Conservation (phyloP, 208 protist genomes). For the Acanthamoeba lenticulata region DNA sequence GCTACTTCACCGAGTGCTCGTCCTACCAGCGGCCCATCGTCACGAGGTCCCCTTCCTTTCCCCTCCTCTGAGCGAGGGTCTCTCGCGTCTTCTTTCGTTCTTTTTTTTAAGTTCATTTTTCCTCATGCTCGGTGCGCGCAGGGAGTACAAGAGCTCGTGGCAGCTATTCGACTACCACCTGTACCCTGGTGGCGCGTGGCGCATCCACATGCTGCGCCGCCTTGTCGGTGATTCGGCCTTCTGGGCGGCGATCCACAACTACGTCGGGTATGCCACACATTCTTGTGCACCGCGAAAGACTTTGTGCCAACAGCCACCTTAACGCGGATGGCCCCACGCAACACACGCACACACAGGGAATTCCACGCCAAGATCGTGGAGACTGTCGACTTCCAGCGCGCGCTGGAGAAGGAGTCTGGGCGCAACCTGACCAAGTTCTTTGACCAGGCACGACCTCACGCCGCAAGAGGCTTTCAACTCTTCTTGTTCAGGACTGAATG, state of each 20-base stretch:
- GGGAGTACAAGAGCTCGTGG: conserved; percentile 12
- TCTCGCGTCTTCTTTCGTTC: too few relatives aligned
- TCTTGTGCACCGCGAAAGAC: too few relatives aligned
- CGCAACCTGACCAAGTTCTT: conserved; percentile 51
- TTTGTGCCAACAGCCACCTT: too few relatives aligned
- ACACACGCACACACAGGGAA: too few relatives aligned
- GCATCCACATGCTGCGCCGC: conserved; percentile 28
- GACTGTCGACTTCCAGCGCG: conserved; percentile 32
- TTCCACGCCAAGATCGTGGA: conserved; percentile 28
- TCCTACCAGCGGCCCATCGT: conserved; percentile 44
- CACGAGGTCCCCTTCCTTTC: neutral
- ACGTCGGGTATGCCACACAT: neutral
- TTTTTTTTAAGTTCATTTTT: too few relatives aligned
- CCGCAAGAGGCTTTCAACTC: neutral
- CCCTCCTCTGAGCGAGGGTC: neutral
- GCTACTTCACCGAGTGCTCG: conserved; percentile 27
- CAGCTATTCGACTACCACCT: conserved; percentile 30
- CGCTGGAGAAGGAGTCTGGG: conserved; percentile 14
- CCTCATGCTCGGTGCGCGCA: neutral
- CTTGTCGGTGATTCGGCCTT: conserved; percentile 12
- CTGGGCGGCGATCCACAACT: neutral
- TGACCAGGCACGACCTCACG: neutral
- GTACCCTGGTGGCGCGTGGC: conserved; percentile 33
- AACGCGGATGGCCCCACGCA: too few relatives aligned
- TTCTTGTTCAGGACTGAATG: neutral